Conservation (phyloP, 345 rosid species). For the Conringia planisiliqua region DNA sequence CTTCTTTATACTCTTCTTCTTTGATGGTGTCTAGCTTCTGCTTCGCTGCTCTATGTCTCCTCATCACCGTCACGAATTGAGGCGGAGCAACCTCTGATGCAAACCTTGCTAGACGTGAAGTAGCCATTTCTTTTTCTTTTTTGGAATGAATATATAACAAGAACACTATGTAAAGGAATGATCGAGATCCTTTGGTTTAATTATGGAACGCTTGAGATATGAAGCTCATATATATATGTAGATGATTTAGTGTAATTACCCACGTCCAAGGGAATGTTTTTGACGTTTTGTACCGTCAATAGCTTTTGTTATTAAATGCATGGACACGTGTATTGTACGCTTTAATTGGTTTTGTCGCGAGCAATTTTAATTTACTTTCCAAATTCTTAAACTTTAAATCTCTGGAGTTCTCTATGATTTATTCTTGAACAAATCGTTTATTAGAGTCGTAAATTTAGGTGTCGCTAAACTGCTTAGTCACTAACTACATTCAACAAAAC, state of each 20-base stretch:
- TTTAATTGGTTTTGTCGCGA: not conserved
- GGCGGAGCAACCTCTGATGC: conserved; percentile 83
- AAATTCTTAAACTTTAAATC: not conserved
- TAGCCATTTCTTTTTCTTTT: conserved; percentile 52
- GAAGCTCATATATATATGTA: conserved; percentile 14
- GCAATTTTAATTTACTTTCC: not conserved
- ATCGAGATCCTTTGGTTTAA: not conserved
- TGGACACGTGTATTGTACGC: conserved; percentile 24
- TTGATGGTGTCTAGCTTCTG: conserved; percentile 71
- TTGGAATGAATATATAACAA: not conserved
- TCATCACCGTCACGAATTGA: conserved; percentile 59
- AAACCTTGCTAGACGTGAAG: conserved; percentile 61
- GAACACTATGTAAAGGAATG: not conserved
- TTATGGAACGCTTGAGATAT: conserved; percentile 20
- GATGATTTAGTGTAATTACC: conserved; percentile 6
- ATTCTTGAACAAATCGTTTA: not conserved
- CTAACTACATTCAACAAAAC: not conserved
- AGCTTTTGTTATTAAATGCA: conserved; percentile 28
- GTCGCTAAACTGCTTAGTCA: not conserved
- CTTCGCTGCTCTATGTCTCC: conserved; percentile 48
- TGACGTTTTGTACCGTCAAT: conserved; percentile 34
- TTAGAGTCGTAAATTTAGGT: not conserved
- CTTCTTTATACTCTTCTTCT: conserved; percentile 70
- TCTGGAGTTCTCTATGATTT: not conserved
- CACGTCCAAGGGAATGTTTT: conserved; percentile 25